Base-by-base conservation (phyloP, 768 basidiomycete species). In the Lentinus brumalis region DNA sequence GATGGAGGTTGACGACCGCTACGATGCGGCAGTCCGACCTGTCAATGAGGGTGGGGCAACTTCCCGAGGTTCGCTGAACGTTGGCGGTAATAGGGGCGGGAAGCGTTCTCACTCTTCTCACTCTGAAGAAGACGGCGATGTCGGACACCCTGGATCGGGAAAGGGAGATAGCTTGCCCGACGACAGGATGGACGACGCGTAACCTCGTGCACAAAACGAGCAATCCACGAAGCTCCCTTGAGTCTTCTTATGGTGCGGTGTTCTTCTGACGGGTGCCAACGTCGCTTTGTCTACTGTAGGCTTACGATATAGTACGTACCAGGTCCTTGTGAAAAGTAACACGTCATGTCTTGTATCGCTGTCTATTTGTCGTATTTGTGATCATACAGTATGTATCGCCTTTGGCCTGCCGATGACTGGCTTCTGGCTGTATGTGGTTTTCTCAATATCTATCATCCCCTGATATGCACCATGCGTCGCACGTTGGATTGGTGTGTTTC, bases 1-100 rank as follows among this genome's bases (percentile, higher is more conserved):
- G 56, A 85, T 87, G 85, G 87, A 89, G 44, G 77, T 82, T 50
- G 85, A 86, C 57, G 82, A 75, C 49, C 82, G 81, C 31, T 77
- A 81, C 51, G 60, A 64, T 29, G 56, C 53, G 11, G 67, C 63
- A 39, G 46, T 50, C 47, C 67, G 67, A 26, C 62, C 69, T 52
- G 65, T 64, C 39, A 61, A 49, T 44, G 65, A 65, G 41, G 53
- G 57, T 52, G 62, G 56, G 35, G 57, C 42, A 50, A 44, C 42
- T 49, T 58, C 62, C 53, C 59, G 54, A 40, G 45, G 46, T 40
- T 56, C 39, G 51, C 50, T 45, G 56, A 56, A 53, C 42, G 30
- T 61, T 18, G 53, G 44, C 40, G 64, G 60, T 31, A 56, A 57
- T 16, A 63, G 62, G 66, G 59, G 55, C 32, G 51, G 63, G 9